Conservation (phyloP, 225 moss, liverwort and hornwort genomes). For the Pleurozium schreberi region DNA sequence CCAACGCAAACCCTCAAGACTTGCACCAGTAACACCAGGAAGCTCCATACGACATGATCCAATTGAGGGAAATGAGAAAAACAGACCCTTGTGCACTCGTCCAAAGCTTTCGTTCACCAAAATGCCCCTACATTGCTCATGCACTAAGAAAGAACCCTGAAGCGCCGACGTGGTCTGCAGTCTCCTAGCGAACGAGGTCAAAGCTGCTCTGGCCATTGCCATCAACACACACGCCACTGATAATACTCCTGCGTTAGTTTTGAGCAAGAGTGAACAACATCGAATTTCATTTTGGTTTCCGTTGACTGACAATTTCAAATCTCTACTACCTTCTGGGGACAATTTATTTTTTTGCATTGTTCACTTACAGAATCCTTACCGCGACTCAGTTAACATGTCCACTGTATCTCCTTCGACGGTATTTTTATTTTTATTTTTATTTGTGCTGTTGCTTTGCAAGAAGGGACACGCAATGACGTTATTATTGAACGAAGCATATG, state of each 20-base stretch:
- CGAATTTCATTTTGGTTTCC: not conserved
- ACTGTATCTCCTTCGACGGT: not conserved
- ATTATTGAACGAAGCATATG: slow-evolving; percentile 88
- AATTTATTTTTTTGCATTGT: not conserved
- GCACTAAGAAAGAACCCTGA: not conserved
- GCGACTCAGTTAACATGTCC: not conserved
- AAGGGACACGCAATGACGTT: slow-evolving; percentile 93
- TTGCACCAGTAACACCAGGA: not conserved
- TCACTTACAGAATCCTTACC: not conserved
- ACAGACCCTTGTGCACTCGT: not conserved
- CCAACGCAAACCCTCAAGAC: not conserved
- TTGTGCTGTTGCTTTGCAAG: not conserved
- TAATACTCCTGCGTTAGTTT: not conserved
- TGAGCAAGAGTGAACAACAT: not conserved
- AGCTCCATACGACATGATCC: not conserved
- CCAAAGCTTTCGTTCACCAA: not conserved
- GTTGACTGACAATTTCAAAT: not conserved
- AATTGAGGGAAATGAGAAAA: not conserved
- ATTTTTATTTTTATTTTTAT: not conserved
- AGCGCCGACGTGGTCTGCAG: not conserved
- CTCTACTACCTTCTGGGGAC: not conserved
- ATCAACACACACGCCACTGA: not conserved
- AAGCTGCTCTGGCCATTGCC: slow-evolving; percentile 3
- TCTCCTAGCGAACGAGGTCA: not conserved
- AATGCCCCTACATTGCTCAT: not conserved